These are phyloP conservation scores for Verruconis gallopava DNA, from an alignment of 2,329 filamentous ascomycete genomes.

Conservation along the genomic window DNA sequence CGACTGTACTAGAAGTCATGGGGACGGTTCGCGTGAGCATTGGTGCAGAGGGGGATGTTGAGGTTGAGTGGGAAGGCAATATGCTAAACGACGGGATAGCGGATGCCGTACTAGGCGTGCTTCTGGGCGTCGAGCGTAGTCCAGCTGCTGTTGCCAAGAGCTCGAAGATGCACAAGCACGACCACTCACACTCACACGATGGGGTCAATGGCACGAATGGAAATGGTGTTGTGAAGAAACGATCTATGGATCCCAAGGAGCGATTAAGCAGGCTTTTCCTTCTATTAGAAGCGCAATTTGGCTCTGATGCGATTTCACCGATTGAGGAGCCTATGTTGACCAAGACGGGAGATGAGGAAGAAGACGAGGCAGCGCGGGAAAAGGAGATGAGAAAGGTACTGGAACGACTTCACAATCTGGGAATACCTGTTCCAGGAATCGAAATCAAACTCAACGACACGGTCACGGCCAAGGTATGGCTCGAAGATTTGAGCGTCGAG, in stretches of 20 bases:
- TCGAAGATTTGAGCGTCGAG: constrained; percentile 85
- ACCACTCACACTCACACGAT: constrained; percentile 12
- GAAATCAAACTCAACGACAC: constrained; percentile 52
- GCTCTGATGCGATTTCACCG: constrained; percentile 48
- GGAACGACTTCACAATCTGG: constrained; percentile 64
- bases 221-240: constrained; percentile 54
- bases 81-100: constrained; percentile 95
- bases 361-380: constrained; percentile 12
- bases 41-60: constrained; percentile 52
- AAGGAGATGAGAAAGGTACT: constrained; percentile 42
- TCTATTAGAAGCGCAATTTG: constrained; percentile 96
- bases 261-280: constrained; percentile 77
- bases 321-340: constrained; percentile 1
- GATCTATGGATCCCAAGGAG: constrained; percentile 57
- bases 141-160: constrained; percentile 87
- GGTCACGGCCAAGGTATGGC: constrained; percentile 61
- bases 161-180: constrained; percentile 18
- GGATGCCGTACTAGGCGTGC: constrained; percentile 88
- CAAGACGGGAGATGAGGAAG: constrained; percentile 12
- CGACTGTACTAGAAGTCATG: constrained; percentile 58
- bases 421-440: constrained; percentile 83
- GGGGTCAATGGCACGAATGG: constrained; percentile 19
- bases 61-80: constrained; percentile 95
- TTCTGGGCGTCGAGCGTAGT: constrained; percentile 84
- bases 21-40: constrained; percentile 78